Base-by-base conservation (phyloP, 441 rosid species). In the Croton setiger region DNA sequence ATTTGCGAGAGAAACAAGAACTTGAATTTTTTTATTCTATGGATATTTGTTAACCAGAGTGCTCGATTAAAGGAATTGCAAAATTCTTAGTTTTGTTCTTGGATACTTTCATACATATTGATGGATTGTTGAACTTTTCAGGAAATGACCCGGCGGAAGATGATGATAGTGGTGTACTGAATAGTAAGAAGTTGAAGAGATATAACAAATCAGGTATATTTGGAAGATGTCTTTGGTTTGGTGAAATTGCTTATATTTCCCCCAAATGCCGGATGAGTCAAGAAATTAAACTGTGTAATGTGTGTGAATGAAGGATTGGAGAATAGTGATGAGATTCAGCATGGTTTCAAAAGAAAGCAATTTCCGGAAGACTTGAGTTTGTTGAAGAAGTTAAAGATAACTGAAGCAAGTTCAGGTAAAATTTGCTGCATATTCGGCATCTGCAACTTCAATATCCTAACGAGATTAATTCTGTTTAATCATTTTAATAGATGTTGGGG, bases 341-440 rank as follows among this genome's bases (percentile, higher is more conserved):
- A 39, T 45, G 74, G 75, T 7, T 67, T 64, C 27, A 88, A 89
- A 81, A 86, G 96, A 82, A 82, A 81, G 73, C 75, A 79, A 5
- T 52, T 75, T 49, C 20, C 62, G 67, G 86, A 84, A 73, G 82
- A 84, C 61, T 57, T 72, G 21, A 61, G 63, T 60, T 77, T 78
- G 10, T 72, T 76, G 54, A 85, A 87, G 87, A 90, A 78, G 79
- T 76, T 77, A 31, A 92, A 78, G 80, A 76, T 75, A 62, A 75
- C 72, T 43, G 87, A 74, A 33, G 56, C 60, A 20, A 69, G 8
- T 37, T 66, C 81, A 67, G 84, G 87, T 81, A 71, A 47, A 39
- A 1, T 4, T 27, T 27, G 31, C 31, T 9, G 43, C 43, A 7
- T 39, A 39, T 39, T 39, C 11, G 1, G 43, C 43, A 39, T 18